Conservation (phyloP, 805 yeast genomes). For the Candida ficus region DNA sequence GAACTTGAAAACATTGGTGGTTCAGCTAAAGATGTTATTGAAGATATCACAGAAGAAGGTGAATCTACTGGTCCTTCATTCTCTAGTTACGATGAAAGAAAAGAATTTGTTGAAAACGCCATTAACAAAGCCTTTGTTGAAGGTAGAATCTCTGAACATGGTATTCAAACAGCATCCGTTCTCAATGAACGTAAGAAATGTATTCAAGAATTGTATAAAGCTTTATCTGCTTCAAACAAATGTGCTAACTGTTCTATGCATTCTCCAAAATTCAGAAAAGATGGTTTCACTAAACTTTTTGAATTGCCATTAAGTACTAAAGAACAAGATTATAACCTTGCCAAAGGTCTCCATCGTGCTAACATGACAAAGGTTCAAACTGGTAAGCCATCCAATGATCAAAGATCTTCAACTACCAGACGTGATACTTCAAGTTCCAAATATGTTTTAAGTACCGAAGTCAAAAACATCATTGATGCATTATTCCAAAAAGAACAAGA, state of each 20-base stretch:
- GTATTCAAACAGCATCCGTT: conserved; percentile 78
- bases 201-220: conserved; percentile 70
- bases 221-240: conserved; percentile 68
- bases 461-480: conserved; percentile 68
- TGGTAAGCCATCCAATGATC: conserved; percentile 4
- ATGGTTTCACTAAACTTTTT: conserved; percentile 88
- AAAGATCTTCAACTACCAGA: too few relatives aligned
- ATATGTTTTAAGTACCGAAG: conserved; percentile 83
- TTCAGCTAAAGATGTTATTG: conserved; percentile 43
- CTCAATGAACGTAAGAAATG: conserved; percentile 78
- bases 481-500: conserved; percentile 72
- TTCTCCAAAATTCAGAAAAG: conserved; percentile 92
- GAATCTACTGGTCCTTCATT: conserved; percentile 28
- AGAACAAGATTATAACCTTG: conserved; percentile 74
- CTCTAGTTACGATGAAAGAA: conserved; percentile 20
- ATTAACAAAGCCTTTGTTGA: conserved; percentile 70
- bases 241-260: conserved; percentile 97
- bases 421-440: conserved; percentile 71
- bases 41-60: too few relatives aligned
- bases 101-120: conserved; percentile 66
- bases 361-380: conserved; percentile 39
- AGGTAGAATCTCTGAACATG: conserved; percentile 63
- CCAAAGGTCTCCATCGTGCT: conserved; percentile 71
- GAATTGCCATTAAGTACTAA: conserved; percentile 82
- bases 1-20: conserved; percentile 62